Percentiles rank a stretch among this genome's conserved stretches.
Evolutionary conservation across 495 filamentous ascomycete genomes (phyloP).

Genomic region (Staphylotrichum longicolle): DNA sequence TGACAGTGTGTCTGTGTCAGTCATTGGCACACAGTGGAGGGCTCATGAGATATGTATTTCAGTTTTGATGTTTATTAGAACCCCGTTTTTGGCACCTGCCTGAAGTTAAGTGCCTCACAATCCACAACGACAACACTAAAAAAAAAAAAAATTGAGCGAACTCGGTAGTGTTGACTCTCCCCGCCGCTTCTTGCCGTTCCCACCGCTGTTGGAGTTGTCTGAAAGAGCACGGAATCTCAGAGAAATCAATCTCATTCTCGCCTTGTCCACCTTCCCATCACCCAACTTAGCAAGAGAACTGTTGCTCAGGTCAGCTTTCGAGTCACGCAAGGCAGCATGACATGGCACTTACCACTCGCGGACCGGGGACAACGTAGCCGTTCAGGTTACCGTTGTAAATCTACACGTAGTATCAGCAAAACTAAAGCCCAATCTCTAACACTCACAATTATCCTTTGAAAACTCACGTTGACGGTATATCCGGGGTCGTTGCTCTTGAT

Average conservation of each 20-base stretch:
- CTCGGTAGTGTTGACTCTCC: too few relatives aligned
- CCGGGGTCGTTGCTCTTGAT: conserved; percentile 56
- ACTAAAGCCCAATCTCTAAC: not conserved
- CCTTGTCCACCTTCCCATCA: not conserved
- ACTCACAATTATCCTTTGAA: not conserved
- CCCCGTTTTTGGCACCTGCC: too few relatives aligned
- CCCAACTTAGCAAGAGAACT: conserved; percentile 20
- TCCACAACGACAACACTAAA: too few relatives aligned
- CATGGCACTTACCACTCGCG: conserved; percentile 23
- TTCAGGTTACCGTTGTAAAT: conserved; percentile 22
- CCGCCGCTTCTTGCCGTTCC: too few relatives aligned
- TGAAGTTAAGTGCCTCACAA: too few relatives aligned
- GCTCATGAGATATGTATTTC: too few relatives aligned
- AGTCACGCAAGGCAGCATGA: not conserved
- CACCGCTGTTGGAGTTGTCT: too few relatives aligned
- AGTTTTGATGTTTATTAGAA: too few relatives aligned
- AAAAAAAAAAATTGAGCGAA: too few relatives aligned
- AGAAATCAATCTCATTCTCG: conserved; percentile 1
- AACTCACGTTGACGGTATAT: conserved; percentile 42
- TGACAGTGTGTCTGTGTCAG: too few relatives aligned
- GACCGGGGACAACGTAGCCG: conserved; percentile 31
- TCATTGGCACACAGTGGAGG: too few relatives aligned
- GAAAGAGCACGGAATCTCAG: too few relatives aligned
- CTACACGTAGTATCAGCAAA: conserved; percentile 10
- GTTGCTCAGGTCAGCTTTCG: not conserved